Conservation (phyloP, 495 filamentous ascomycete genomes). For the Aspergillus hancockii region DNA sequence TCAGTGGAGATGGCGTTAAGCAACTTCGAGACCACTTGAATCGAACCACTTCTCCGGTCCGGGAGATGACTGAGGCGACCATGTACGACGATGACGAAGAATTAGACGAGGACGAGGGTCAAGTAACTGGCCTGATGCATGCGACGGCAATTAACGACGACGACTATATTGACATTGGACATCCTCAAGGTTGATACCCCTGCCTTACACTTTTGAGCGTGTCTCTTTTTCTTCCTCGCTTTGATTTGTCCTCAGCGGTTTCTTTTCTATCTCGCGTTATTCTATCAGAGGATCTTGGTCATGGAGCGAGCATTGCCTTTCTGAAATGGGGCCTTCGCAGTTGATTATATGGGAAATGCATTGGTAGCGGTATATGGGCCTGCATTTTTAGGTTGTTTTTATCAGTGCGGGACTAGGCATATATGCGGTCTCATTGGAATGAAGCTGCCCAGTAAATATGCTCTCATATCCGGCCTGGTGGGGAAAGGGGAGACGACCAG, state of each 20-base stretch:
- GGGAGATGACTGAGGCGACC: conserved; percentile 47
- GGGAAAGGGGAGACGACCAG: neutral
- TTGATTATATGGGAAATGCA: conserved; percentile 35
- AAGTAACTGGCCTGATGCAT: conserved; percentile 57
- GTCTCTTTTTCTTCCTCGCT: conserved; percentile 14
- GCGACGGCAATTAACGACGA: conserved; percentile 53
- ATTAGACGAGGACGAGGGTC: conserved; percentile 53
- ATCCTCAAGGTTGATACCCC: conserved; percentile 44
- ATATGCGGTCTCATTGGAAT: conserved; percentile 15
- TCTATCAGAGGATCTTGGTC: conserved; percentile 4
- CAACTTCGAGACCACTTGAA: conserved; percentile 79
- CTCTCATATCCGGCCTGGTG: conserved; percentile 12
- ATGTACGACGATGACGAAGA: conserved; percentile 61
- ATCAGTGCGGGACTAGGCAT: conserved; percentile 26
- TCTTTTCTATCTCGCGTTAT: neutral
- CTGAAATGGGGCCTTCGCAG: conserved; percentile 29
- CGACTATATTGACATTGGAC: conserved; percentile 49
- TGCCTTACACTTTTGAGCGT: conserved; percentile 21
- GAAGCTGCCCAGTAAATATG: conserved; percentile 13
- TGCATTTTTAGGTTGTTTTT: conserved; percentile 24
- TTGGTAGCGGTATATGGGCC: conserved; percentile 26
- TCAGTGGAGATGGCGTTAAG: conserved; percentile 83
- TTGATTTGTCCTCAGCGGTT: conserved; percentile 10
- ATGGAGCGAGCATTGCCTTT: conserved; percentile 19
- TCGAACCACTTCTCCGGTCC: conserved; percentile 26